These are phyloP conservation scores for Curvularia eragrostidis DNA, from an alignment of 2,329 filamentous ascomycete species.

Conservation along the genomic window DNA sequence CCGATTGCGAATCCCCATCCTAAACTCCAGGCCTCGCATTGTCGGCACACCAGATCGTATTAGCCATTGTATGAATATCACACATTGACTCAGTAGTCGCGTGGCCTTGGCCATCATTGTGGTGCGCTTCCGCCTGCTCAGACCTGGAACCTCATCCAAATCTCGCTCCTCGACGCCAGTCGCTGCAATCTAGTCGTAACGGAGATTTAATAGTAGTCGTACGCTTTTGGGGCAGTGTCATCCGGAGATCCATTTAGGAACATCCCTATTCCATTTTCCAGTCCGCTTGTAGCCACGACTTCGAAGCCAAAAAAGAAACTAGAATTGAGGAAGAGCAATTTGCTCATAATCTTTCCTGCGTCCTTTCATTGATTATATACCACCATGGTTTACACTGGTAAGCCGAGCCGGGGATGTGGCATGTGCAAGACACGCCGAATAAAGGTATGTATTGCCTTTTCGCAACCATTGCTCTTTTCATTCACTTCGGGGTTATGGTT, in stretches of 20 bases:
- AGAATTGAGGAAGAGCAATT: constrained; percentile 2
- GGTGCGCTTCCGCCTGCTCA: constrained; percentile 9
- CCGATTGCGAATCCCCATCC: constrained; percentile 24
- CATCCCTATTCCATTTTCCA: constrained; percentile 5
- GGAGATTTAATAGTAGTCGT: constrained; percentile 33
- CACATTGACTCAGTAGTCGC: constrained; percentile 12
- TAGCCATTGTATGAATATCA: constrained; percentile 15
- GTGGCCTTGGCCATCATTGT: constrained; percentile 18
- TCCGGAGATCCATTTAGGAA: constrained; percentile 13
- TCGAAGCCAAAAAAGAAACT: background rate
- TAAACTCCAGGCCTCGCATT: constrained; percentile 11
- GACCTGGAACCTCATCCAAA: constrained; percentile 21
- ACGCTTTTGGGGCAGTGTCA: constrained; percentile 37
- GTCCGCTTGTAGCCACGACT: constrained; percentile 16
- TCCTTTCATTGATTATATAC: constrained; percentile 20
- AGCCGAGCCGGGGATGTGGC: constrained; percentile 66
- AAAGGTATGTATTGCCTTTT: constrained; percentile 62
- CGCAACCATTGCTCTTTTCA: constrained; percentile 13
- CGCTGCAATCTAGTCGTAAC: constrained; percentile 16
- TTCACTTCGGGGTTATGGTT: background rate
- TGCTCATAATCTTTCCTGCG: constrained; percentile 15
- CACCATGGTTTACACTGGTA: constrained; percentile 52
- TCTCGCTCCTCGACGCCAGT: constrained; percentile 18
- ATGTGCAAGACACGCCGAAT: constrained; percentile 77
- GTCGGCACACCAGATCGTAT: constrained; percentile 2